phyloP scores from a whole-genome alignment of 2,329 filamentous ascomycete species.

The Monosporascus sp. region DNA sequence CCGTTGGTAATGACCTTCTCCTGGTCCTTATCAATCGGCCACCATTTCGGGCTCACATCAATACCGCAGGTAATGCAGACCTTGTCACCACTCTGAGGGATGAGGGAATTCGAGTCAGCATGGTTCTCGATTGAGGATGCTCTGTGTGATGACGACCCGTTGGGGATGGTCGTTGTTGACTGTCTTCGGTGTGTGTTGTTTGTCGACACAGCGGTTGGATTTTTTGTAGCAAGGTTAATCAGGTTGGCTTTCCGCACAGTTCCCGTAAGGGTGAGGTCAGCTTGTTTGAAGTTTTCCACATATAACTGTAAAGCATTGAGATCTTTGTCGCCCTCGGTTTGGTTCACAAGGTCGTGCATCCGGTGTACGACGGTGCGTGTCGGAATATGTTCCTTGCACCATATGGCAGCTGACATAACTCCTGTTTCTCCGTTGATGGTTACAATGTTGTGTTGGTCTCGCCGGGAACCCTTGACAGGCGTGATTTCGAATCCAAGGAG shows the following conservation, averaged over 20 bases:
- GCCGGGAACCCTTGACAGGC: conserved; percentile 81
- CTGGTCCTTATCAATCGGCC: conserved; percentile 49
- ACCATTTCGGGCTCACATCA: conserved; percentile 72
- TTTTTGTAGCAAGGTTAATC: conserved; percentile 59
- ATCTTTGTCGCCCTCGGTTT: conserved; percentile 37
- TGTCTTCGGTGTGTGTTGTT: conserved; percentile 44
- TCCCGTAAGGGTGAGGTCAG: conserved; percentile 82
- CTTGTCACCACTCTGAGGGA: conserved; percentile 40
- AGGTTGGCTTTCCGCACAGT: conserved; percentile 90
- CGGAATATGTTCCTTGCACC: conserved; percentile 84
- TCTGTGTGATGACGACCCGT: conserved; percentile 14
- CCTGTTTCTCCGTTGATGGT: conserved; percentile 77
- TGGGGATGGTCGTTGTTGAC: conserved; percentile 44
- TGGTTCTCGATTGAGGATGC: conserved; percentile 21
- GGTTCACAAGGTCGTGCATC: conserved; percentile 70
- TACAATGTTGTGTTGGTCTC: conserved; percentile 74
- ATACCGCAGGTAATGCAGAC: conserved; percentile 60
- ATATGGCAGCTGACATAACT: conserved; percentile 76
- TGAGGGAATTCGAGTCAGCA: conserved; percentile 18
- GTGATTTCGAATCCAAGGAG: conserved; percentile 84
- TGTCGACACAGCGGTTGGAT: conserved; percentile 33
- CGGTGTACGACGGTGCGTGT: conserved; percentile 68
- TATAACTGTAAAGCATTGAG: conserved; percentile 80
- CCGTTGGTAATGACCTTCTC: conserved; percentile 49
- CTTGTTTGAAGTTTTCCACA: conserved; percentile 87